Evolutionary conservation across 495 filamentous ascomycete species (phyloP).

Genomic region (Annulohypoxylon nitens): DNA sequence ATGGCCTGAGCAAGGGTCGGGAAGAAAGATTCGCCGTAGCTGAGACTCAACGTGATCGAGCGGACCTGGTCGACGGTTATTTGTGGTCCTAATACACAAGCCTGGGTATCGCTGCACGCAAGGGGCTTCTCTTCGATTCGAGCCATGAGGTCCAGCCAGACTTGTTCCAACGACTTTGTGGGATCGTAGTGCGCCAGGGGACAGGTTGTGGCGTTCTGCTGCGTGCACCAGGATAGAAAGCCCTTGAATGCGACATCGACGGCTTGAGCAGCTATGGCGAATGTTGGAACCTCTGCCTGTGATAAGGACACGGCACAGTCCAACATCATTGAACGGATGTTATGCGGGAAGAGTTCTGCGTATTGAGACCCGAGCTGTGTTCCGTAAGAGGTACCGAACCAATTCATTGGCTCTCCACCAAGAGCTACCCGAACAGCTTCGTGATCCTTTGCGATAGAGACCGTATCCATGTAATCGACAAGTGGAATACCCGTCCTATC

Average conservation of each 20-base stretch:
- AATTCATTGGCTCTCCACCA: slow-evolving; percentile 40
- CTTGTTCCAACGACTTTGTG: not conserved
- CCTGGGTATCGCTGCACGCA: not conserved
- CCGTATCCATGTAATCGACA: slow-evolving; percentile 51
- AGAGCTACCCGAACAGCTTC: slow-evolving; percentile 55
- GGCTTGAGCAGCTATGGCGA: too few species aligned
- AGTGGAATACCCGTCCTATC: slow-evolving; percentile 45
- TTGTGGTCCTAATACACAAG: not conserved
- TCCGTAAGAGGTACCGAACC: slow-evolving; percentile 63
- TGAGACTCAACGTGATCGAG: not conserved
- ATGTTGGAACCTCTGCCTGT: not conserved
- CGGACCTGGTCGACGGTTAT: not conserved
- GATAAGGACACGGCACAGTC: slow-evolving; percentile 19
- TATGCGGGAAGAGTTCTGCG: slow-evolving; percentile 43
- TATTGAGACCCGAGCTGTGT: slow-evolving; percentile 61
- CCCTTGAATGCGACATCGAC: not conserved
- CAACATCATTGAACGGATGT: slow-evolving; percentile 29
- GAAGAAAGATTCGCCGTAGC: not conserved
- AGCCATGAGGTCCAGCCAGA: slow-evolving; percentile 21
- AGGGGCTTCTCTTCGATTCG: slow-evolving; percentile 7
- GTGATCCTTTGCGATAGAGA: slow-evolving; percentile 52
- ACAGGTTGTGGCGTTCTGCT: slow-evolving; percentile 4
- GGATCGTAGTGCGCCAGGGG: not conserved
- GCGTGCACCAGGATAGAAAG: slow-evolving; percentile 16
- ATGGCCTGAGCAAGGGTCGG: not conserved